These are phyloP conservation scores for Arthrobotrys conoides DNA, from an alignment of 2,329 filamentous ascomycete genomes.

Conservation along the genomic window DNA sequence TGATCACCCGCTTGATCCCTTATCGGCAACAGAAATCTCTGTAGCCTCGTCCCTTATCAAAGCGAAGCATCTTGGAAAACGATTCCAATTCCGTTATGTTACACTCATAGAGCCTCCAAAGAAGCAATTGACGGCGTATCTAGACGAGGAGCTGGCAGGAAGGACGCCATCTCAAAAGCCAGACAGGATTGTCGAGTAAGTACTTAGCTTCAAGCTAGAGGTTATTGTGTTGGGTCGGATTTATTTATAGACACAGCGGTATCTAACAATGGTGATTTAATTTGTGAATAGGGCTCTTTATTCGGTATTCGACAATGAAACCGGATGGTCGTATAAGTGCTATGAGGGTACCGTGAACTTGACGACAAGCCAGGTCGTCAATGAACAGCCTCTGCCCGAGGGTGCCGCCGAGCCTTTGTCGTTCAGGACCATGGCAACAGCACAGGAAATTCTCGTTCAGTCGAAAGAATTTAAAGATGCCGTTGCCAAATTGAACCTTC, in stretches of 20 bases:
- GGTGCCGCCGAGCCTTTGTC: slow-evolving; percentile 63
- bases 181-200: slow-evolving; percentile 71
- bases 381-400: slow-evolving; percentile 70
- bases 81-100: slow-evolving; percentile 72
- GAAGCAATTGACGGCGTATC: slow-evolving; percentile 73
- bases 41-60: slow-evolving; percentile 70
- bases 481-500: slow-evolving; percentile 69
- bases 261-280: slow-evolving; percentile 70
- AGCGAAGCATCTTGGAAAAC: slow-evolving; percentile 47
- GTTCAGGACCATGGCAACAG: slow-evolving; percentile 63
- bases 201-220: slow-evolving; percentile 67
- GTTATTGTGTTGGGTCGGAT: slow-evolving; percentile 65
- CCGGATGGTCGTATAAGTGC: slow-evolving; percentile 69
- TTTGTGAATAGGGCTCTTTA: slow-evolving; percentile 65
- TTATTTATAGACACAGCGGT: slow-evolving; percentile 67
- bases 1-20: slow-evolving; percentile 72
- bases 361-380: slow-evolving; percentile 69
- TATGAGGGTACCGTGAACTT: slow-evolving; percentile 73
- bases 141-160: slow-evolving; percentile 75
- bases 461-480: slow-evolving; percentile 70
- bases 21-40: slow-evolving; percentile 72
- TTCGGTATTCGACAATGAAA: slow-evolving; percentile 60
- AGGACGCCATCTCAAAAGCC: slow-evolving; percentile 70
- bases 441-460: slow-evolving; percentile 64
- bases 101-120: slow-evolving; percentile 78